Evolutionary conservation across 768 basidiomycete genomes (phyloP).

Genomic region (Agrocybe pediades): DNA sequence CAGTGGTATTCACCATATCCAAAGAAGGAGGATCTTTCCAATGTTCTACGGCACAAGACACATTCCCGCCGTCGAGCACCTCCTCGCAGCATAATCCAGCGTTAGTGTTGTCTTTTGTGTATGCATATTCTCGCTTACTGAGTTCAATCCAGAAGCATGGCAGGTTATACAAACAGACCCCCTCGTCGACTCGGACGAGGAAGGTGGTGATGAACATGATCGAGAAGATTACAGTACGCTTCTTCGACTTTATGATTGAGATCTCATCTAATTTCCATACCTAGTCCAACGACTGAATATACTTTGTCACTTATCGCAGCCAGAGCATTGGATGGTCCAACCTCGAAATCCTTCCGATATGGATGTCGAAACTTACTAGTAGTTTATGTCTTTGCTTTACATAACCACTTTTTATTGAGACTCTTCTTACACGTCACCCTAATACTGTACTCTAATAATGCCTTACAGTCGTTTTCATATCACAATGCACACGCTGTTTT

Average conservation of each 20-base stretch:
- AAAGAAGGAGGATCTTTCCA: neutral
- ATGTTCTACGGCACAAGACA: slow-evolving; percentile 16
- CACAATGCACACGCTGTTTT: too few relatives aligned
- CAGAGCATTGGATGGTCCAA: slow-evolving; percentile 21
- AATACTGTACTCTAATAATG: too few relatives aligned
- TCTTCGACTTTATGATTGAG: neutral
- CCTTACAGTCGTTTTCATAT: too few relatives aligned
- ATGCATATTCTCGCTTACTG: neutral
- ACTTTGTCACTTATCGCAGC: slow-evolving; percentile 52
- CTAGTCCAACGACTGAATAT: slow-evolving; percentile 63
- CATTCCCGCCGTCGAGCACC: slow-evolving; percentile 20
- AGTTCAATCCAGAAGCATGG: slow-evolving; percentile 61
- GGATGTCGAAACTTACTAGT: slow-evolving; percentile 16
- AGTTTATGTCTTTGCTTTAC: neutral
- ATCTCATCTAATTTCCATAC: slow-evolving; percentile 7
- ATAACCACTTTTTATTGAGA: neutral
- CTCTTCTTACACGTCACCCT: neutral
- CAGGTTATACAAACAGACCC: slow-evolving; percentile 69
- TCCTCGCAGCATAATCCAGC: slow-evolving; percentile 63
- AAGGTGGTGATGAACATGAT: slow-evolving; percentile 63
- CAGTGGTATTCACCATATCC: slow-evolving; percentile 41
- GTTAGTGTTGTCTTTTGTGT: slow-evolving; percentile 39
- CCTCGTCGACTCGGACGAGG: slow-evolving; percentile 76
- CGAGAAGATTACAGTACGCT: slow-evolving; percentile 66
- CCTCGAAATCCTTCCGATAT: slow-evolving; percentile 14